Evolutionary conservation across 106 monocot species (phyloP).

Genomic region (Dioscorea zingiberensis): DNA sequence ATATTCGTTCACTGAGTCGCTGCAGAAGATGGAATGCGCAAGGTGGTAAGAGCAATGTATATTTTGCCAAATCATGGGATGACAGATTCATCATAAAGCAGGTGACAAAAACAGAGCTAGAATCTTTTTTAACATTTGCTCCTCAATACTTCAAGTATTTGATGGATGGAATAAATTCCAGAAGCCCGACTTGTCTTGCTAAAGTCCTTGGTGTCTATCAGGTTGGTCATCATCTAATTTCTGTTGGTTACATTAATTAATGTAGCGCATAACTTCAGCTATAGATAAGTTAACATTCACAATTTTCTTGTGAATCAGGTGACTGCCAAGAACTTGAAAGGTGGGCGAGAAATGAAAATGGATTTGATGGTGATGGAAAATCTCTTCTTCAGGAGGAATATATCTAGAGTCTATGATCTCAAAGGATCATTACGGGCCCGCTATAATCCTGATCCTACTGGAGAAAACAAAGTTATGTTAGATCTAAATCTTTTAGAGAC

Average conservation of each 20-base stretch:
- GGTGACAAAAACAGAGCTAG: slow-evolving; percentile 85
- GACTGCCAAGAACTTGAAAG: slow-evolving; percentile 58
- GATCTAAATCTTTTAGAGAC: slow-evolving; percentile 83
- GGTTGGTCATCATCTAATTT: slow-evolving; percentile 26
- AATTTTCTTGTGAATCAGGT: slow-evolving; percentile 29
- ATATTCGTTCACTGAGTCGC: slow-evolving; percentile 70
- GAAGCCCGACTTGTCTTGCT: slow-evolving; percentile 87
- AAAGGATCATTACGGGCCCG: slow-evolving; percentile 86
- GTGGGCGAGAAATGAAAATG: slow-evolving; percentile 74
- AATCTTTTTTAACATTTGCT: slow-evolving; percentile 88
- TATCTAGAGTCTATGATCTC: slow-evolving; percentile 89
- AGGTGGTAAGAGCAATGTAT: slow-evolving; percentile 98
- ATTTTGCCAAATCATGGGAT: slow-evolving; percentile 89
- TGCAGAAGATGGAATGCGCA: slow-evolving; percentile 87
- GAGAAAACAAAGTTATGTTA: slow-evolving; percentile 72
- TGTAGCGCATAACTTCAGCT: too few relatives aligned
- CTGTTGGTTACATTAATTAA: too few relatives aligned
- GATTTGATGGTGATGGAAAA: slow-evolving; percentile 97
- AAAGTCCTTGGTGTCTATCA: slow-evolving; percentile 91
- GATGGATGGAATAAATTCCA: slow-evolving; percentile 49
- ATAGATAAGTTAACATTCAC: too few relatives aligned
- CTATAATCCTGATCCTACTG: slow-evolving; percentile 69
- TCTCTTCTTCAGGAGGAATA: slow-evolving; percentile 61
- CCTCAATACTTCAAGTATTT: slow-evolving; percentile 83
- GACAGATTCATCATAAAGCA: slow-evolving; percentile 96